Percentiles rank a stretch among this genome's conserved stretches.
Conservation (phyloP, 441 rosid genomes). For the Croton setiger region DNA sequence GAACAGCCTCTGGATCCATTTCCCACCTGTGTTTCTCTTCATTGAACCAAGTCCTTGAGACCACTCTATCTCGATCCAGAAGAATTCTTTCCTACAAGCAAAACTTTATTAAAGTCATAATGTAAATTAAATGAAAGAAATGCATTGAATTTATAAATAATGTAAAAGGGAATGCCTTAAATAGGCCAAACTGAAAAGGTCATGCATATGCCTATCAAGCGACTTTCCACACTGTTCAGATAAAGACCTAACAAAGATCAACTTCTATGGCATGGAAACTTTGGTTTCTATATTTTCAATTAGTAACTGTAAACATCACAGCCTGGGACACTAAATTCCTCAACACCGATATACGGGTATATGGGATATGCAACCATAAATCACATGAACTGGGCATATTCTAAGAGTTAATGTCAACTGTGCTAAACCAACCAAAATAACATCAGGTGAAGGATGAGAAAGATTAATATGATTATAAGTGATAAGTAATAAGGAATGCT, state of each 20-base stretch:
- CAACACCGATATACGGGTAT: background rate
- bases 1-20: conserved; percentile 82
- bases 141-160: conserved; percentile 5
- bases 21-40: conserved; percentile 84
- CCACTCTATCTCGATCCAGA: conserved; percentile 87
- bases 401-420: background rate
- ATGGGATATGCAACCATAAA: background rate
- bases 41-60: conserved; percentile 85
- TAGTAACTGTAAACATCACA: conserved; percentile 2
- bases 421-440: background rate
- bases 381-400: background rate
- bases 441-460: background rate
- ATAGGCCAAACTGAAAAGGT: background rate
- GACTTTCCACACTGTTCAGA: conserved; percentile 4
- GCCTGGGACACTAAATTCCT: background rate
- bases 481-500: background rate
- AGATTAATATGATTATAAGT: background rate
- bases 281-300: background rate
- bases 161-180: background rate
- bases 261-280: background rate
- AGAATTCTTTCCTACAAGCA: conserved; percentile 73
- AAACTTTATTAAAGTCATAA: conserved; percentile 11
- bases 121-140: conserved; percentile 9
- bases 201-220: background rate
- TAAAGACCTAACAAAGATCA: background rate